These are phyloP conservation scores for Trichoderma gamsii DNA, from an alignment of 495 filamentous ascomycete species.

Conservation along the genomic window DNA sequence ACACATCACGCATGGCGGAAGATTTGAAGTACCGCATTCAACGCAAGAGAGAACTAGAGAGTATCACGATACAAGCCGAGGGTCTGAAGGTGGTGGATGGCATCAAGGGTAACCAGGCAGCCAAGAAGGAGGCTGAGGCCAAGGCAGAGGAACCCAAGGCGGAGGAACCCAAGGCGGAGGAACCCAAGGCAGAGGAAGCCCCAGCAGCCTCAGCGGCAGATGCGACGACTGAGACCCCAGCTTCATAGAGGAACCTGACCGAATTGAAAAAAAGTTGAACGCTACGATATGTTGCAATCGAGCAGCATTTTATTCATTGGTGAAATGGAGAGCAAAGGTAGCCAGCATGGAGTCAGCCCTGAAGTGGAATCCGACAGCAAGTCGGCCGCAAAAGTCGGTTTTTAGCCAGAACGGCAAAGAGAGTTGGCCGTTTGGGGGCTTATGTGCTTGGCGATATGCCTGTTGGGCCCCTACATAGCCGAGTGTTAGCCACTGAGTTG, in stretches of 20 bases:
- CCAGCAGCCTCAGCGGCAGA: not conserved
- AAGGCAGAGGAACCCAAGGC: not conserved
- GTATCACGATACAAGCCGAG: slow-evolving; percentile 30
- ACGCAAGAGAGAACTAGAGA: slow-evolving; percentile 35
- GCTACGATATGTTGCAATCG: not conserved
- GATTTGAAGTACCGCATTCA: slow-evolving; percentile 48
- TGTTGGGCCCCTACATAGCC: no score
- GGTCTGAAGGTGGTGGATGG: slow-evolving; percentile 35
- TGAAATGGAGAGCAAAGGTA: not conserved
- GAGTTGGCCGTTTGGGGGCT: no score
- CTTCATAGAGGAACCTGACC: not conserved
- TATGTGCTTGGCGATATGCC: no score
- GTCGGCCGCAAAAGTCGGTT: not conserved
- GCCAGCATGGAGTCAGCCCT: not conserved
- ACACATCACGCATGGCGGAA: slow-evolving; percentile 49
- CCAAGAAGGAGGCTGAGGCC: slow-evolving; percentile 17
- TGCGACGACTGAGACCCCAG: not conserved
- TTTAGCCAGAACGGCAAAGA: not conserved
- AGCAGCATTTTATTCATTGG: not conserved
- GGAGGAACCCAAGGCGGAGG: not conserved
- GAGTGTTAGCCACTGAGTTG: no score
- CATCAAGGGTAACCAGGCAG: slow-evolving; percentile 28
- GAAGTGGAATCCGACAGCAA: not conserved
- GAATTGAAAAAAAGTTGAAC: not conserved
- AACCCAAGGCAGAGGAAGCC: not conserved